phyloP scores from a whole-genome alignment of 208 protist genomes.

The Crithidia fasciculata region DNA sequence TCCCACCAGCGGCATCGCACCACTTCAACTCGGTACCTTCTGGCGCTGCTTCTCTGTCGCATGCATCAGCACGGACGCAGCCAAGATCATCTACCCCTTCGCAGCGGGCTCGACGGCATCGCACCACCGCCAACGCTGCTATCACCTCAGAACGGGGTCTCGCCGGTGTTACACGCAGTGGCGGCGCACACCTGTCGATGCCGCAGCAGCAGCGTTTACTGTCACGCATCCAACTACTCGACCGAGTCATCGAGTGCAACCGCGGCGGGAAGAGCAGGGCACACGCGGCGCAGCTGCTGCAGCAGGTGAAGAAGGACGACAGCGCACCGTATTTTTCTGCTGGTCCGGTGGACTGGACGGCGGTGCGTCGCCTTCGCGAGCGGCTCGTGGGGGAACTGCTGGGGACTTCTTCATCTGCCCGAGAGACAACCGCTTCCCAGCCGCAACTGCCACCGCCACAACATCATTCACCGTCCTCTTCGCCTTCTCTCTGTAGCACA shows the following conservation, averaged over 20 bases:
- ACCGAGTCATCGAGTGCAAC: background rate
- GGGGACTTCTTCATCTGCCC: background rate
- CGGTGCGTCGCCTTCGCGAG: constrained; percentile 6
- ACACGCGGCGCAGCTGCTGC: background rate
- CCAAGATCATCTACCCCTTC: too few relatives aligned
- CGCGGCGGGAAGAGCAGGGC: background rate
- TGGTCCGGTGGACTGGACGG: constrained; percentile 11
- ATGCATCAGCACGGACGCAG: too few relatives aligned
- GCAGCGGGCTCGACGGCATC: too few relatives aligned
- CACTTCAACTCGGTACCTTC: too few relatives aligned
- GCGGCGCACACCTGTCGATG: background rate
- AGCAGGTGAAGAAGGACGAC: constrained; percentile 1
- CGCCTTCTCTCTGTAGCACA: too few relatives aligned
- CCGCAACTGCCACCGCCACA: too few relatives aligned
- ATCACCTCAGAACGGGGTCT: background rate
- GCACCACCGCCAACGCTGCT: background rate
- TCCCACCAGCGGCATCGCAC: background rate
- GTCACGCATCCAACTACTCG: constrained; percentile 16
- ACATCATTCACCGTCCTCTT: too few relatives aligned
- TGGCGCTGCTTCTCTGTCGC: too few relatives aligned
- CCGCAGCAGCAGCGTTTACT: constrained; percentile 6
- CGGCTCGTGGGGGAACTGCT: constrained; percentile 3
- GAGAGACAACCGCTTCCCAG: too few relatives aligned
- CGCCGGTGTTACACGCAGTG: too few relatives aligned
- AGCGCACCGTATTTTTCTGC: background rate